Percentiles rank a stretch among this genome's conserved stretches.
These are phyloP conservation scores for Microcera coccophila DNA, from an alignment of 2,329 filamentous ascomycete species.

Conservation along the genomic window DNA sequence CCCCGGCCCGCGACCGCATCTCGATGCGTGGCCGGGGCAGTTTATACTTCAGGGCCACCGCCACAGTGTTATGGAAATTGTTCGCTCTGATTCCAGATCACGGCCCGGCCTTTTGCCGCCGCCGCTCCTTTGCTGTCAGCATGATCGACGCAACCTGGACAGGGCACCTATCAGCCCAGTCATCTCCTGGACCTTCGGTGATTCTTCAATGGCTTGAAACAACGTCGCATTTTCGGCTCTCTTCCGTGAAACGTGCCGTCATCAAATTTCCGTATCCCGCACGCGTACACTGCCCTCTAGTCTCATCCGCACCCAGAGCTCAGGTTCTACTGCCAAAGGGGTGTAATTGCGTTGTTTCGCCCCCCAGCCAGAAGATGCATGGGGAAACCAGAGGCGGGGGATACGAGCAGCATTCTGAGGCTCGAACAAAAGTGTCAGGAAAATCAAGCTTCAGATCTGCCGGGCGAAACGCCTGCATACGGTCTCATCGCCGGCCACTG, in stretches of 20 bases:
- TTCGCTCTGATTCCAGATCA: no score
- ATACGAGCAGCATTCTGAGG: background rate
- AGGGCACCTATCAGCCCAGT: slow-evolving; percentile 10
- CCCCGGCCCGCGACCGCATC: no score
- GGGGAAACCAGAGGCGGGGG: background rate
- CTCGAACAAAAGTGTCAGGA: background rate
- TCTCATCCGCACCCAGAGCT: background rate
- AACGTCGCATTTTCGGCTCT: slow-evolving; percentile 10
- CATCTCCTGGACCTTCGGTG: slow-evolving; percentile 10
- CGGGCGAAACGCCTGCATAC: background rate
- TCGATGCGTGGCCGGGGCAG: background rate
- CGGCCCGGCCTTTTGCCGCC: background rate
- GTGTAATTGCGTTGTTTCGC: background rate
- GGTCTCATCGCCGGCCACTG: slow-evolving; percentile 1
- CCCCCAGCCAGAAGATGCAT: background rate
- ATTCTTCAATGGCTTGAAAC: slow-evolving; percentile 14
- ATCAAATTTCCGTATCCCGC: slow-evolving; percentile 6
- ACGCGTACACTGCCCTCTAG: slow-evolving; percentile 7
- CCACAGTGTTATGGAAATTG: no score
- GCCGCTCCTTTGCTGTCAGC: background rate
- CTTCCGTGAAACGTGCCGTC: slow-evolving; percentile 7
- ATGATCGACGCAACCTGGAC: slow-evolving; percentile 2
- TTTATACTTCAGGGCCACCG: slow-evolving; percentile 13
- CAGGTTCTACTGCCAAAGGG: background rate
- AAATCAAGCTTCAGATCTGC: slow-evolving; percentile 1